A percentile compares a stretch with the other conserved stretches of the same genome.
phyloP scores from a whole-genome alignment of 2,329 filamentous ascomycete species.

The Pseudogymnoascus sp. region DNA sequence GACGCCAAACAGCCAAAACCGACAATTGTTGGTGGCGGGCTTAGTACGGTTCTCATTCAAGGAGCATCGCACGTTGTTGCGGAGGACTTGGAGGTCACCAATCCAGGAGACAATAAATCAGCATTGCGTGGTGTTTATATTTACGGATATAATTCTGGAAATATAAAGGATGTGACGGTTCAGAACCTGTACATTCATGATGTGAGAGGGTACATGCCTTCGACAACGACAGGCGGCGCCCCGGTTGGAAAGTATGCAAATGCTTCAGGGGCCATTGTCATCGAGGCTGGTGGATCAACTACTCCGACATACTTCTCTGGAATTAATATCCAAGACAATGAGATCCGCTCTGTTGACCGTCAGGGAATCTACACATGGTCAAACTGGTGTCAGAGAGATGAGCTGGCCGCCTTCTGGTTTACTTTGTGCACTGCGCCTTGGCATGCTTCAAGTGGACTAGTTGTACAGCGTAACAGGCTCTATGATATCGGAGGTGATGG shows the following conservation, averaged over 20 bases:
- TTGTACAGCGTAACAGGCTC: neutral
- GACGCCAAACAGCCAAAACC: neutral
- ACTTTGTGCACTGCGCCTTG: neutral
- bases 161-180: neutral
- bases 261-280: neutral
- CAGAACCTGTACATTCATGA: neutral
- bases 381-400: neutral
- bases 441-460: neutral
- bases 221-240: neutral
- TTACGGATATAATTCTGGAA: neutral
- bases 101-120: neutral
- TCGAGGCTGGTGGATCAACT: neutral
- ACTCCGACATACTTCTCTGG: neutral
- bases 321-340: neutral
- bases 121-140: neutral
- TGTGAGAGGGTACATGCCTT: constrained; percentile 1
- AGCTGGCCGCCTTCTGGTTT: neutral
- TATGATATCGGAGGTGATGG: neutral
- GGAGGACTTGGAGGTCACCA: neutral
- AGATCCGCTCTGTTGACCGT: neutral
- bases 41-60: neutral
- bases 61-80: neutral
- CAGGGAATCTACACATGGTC: neutral
- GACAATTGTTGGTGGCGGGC: neutral
- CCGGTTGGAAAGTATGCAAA: neutral